phyloP scores from a whole-genome alignment of 164 flowering plant species.

The Aristolochia contorta region DNA sequence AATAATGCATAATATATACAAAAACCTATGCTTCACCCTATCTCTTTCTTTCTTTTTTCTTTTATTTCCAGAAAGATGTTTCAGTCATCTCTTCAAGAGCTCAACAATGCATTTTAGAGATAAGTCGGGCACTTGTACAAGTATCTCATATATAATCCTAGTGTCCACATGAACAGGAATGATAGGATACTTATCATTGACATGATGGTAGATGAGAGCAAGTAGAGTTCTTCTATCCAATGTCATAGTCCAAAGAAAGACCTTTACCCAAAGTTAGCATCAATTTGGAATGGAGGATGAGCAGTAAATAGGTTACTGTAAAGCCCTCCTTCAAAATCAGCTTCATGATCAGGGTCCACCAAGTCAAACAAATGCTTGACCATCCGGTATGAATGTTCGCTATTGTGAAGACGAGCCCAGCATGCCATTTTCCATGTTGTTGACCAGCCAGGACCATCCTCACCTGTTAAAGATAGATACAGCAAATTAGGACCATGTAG shows the following conservation, averaged over 20 bases:
- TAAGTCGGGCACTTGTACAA: background rate
- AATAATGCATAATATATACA: too few relatives aligned
- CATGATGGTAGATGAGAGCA: background rate
- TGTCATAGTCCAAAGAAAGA: background rate
- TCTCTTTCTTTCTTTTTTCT: too few relatives aligned
- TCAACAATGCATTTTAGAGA: background rate
- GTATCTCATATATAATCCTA: background rate
- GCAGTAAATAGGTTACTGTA: constrained; percentile 89
- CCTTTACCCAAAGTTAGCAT: constrained; percentile 79
- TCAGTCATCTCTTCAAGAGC: background rate
- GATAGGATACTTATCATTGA: background rate
- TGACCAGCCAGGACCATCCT: constrained; percentile 98
- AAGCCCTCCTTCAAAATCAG: constrained; percentile 70
- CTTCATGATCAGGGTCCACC: constrained; percentile 71
- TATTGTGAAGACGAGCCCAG: constrained; percentile 80
- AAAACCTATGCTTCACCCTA: too few relatives aligned
- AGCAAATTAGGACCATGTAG: background rate
- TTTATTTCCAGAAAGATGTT: too few relatives aligned
- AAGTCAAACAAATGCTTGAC: constrained; percentile 61
- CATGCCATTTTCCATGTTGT: constrained; percentile 74
- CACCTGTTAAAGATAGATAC: constrained; percentile 38
- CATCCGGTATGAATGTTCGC: constrained; percentile 79
- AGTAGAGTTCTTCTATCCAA: background rate
- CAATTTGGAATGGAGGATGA: constrained; percentile 90
- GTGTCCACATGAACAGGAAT: too few relatives aligned